These are phyloP conservation scores for Penicillium sp. DNA, from an alignment of 2,329 filamentous ascomycete genomes.

Conservation along the genomic window DNA sequence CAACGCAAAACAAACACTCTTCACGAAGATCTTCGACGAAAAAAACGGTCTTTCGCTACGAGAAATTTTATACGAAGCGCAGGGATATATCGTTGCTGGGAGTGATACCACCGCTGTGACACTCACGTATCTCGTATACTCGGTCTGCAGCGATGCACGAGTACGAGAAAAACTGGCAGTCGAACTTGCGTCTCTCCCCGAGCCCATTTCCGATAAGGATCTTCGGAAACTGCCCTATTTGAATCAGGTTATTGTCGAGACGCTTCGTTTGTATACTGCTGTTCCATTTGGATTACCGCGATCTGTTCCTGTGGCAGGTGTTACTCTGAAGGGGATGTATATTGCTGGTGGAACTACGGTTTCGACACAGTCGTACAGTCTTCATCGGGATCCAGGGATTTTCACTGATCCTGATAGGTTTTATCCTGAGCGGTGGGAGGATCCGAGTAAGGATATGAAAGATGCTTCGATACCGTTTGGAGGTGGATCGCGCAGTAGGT, in stretches of 20 bases:
- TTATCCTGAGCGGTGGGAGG: conserved; percentile 28
- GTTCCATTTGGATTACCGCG: conserved; percentile 37
- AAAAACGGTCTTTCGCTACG: conserved; percentile 26
- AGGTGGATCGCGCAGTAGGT: conserved; percentile 59
- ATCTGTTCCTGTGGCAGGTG: conserved; percentile 41
- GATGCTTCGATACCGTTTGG: conserved; percentile 68
- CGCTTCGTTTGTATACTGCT: conserved; percentile 41
- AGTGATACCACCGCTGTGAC: conserved; percentile 55
- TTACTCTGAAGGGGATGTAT: conserved; percentile 39
- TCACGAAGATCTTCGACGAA: conserved; percentile 29
- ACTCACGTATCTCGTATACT: conserved; percentile 45
- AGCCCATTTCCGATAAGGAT: conserved; percentile 31
- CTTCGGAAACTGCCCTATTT: conserved; percentile 44
- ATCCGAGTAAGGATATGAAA: conserved; percentile 42
- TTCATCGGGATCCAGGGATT: conserved; percentile 55
- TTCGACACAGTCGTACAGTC: conserved; percentile 53
- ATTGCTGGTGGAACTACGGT: conserved; percentile 56
- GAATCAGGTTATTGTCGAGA: conserved; percentile 33
- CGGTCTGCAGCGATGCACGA: conserved; percentile 18
- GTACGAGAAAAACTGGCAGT: conserved; percentile 19
- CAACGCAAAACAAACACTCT: conserved; percentile 19
- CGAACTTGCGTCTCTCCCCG: conserved; percentile 20
- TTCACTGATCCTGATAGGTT: conserved; percentile 50
- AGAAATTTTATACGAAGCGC: conserved; percentile 45
- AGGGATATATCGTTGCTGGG: conserved; percentile 51